These are phyloP conservation scores for Stephania japonica DNA, from an alignment of 164 flowering plant genomes.

Conservation along the genomic window DNA sequence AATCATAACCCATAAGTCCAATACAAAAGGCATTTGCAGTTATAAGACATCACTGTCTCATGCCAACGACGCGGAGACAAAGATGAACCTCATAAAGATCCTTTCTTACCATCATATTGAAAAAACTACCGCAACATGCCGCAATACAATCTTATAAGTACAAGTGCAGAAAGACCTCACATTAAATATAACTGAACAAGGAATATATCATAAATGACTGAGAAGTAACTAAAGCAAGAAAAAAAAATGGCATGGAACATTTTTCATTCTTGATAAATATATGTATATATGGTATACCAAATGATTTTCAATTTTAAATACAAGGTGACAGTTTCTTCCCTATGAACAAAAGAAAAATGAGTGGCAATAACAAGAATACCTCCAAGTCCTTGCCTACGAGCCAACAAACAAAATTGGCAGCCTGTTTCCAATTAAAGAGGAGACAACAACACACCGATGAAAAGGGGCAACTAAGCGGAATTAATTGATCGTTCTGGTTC, in stretches of 20 bases:
- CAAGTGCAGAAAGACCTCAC: no score
- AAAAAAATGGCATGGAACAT: not conserved
- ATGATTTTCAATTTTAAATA: not conserved
- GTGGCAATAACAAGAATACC: conserved; percentile 22
- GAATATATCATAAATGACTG: not conserved
- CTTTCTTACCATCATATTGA: not conserved
- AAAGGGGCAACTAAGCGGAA: not conserved
- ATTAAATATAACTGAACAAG: not conserved
- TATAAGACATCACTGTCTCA: not conserved
- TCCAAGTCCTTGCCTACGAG: conserved; percentile 19
- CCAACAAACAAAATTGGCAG: conserved; percentile 17
- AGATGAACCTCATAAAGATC: not conserved
- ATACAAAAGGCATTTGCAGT: no score
- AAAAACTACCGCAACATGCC: not conserved
- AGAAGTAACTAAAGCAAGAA: not conserved
- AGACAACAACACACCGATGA: not conserved
- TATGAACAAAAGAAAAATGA: conserved; percentile 18
- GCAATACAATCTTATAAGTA: no score
- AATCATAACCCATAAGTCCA: no score
- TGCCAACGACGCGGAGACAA: not conserved
- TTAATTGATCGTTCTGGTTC: conserved; percentile 15
- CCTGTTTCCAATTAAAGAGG: conserved; percentile 10
- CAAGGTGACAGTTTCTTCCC: conserved; percentile 8
- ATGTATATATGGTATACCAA: not conserved
- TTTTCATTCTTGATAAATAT: not conserved